These are phyloP conservation scores for Hippophae rhamnoides DNA, from an alignment of 306 rosid genomes.

Conservation along the genomic window DNA sequence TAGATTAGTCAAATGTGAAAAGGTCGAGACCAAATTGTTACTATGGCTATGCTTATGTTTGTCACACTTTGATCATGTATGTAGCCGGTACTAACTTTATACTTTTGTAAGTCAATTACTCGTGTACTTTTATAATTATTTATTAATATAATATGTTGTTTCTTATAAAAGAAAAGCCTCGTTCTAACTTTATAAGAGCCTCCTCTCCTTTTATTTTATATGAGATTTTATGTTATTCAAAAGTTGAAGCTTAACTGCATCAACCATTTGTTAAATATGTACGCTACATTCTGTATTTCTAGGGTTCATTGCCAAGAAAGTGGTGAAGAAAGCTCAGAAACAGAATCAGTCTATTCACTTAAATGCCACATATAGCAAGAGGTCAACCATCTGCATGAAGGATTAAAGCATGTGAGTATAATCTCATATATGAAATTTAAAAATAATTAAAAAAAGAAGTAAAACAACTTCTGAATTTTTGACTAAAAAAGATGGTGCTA, in stretches of 20 bases:
- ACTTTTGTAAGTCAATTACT: no score
- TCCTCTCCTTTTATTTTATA: background rate
- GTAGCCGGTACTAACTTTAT: no score
- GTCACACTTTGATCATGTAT: no score
- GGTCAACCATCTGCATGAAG: slow-evolving; percentile 98
- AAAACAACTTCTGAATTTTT: no score
- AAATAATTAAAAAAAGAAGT: background rate
- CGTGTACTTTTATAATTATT: no score
- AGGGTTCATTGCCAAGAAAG: slow-evolving; percentile 93
- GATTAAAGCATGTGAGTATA: slow-evolving; percentile 82
- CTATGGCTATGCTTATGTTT: no score
- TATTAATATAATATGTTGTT: no score
- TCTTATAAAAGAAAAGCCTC: no score
- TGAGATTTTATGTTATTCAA: slow-evolving; percentile 9
- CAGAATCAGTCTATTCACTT: slow-evolving; percentile 89
- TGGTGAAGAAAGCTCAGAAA: slow-evolving; percentile 94
- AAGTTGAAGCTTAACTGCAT: slow-evolving; percentile 8
- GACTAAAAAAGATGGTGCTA: no score
- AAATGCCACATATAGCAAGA: slow-evolving; percentile 98
- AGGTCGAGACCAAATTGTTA: no score
- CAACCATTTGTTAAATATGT: slow-evolving; percentile 14
- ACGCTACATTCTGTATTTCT: slow-evolving; percentile 21
- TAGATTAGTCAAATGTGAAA: no score
- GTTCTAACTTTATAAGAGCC: no score
- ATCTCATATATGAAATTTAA: slow-evolving; percentile 8